Base-by-base conservation (phyloP, 2,329 filamentous ascomycete genomes). In the Cytospora piceicola region DNA sequence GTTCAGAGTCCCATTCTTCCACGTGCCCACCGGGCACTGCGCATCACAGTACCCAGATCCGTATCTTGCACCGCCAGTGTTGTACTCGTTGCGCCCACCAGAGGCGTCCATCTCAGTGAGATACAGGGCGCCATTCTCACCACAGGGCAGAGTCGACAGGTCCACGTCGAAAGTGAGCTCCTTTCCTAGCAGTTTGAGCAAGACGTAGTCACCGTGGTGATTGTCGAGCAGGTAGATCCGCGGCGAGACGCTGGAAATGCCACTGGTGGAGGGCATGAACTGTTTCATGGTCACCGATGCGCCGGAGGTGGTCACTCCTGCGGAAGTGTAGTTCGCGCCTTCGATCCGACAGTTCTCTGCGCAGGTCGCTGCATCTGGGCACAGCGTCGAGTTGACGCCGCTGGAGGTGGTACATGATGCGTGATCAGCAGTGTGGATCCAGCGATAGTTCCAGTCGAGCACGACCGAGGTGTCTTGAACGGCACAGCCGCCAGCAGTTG, bases 131-230 rank as follows among this genome's bases (percentile, higher is more conserved):
- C 85, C 86, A 74, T 90, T 89, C 68, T 89, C 75, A 61, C 87
- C 87, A 70, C 87, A 89, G 20, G 71, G 83, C n/a, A 88, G 79
- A 66, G 82, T 81, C 54, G 85, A 88, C 53, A 87, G 80, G 72
- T 89, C 86, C 20, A 88, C 85, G 59, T 88, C 85, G 66, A 89
- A 88, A n/a, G 83, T 84, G 72, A 89, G 83, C 73, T 89, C 86
- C 71, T 84, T 78, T 75, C 83, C 83, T 63, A 83, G 78, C 63
- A 88, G 77, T 66, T 85, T 79, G 75, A 88, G 83, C 69, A 83
- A 79, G 7, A 62, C 67, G 14, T 68, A 68, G 55, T 67, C 55
- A 39, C 61, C 53, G 61, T 29, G 62, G 51, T 59, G 39, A 22
- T 61, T 52, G 54, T 66, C 61, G 30, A 68, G 61, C 8, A 88